Percentiles rank a stretch among this genome's conserved stretches.
Evolutionary conservation across 2,329 filamentous ascomycete species (phyloP).

Genomic region (Diaporthe caulivora): DNA sequence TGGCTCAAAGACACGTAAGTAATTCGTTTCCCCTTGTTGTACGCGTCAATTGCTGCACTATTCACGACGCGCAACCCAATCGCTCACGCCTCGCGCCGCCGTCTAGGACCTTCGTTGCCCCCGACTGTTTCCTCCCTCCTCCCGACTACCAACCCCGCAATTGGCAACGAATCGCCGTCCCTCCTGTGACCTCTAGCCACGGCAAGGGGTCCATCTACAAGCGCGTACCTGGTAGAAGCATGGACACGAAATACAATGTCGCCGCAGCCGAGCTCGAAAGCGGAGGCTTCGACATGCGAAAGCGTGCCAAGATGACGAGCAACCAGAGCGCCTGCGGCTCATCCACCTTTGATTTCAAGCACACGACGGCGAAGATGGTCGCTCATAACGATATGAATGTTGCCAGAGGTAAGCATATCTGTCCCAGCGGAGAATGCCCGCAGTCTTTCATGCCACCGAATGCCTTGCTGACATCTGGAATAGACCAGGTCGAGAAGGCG

Average conservation of each 20-base stretch:
- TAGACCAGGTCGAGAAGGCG: constrained; percentile 32
- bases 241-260: constrained; percentile 39
- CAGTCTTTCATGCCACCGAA: not conserved
- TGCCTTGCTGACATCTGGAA: not conserved
- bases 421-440: no score
- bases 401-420: constrained; percentile 45
- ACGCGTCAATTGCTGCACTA: not conserved
- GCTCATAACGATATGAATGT: constrained; percentile 41
- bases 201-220: constrained; percentile 49
- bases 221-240: constrained; percentile 41
- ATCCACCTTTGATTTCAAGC: constrained; percentile 47
- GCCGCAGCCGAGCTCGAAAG: constrained; percentile 49
- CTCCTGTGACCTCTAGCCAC: constrained; percentile 36
- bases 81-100: constrained; percentile 1
- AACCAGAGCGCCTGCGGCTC: constrained; percentile 51
- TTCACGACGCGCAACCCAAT: not conserved
- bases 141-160: constrained; percentile 39
- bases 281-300: constrained; percentile 50
- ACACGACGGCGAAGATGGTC: not conserved
- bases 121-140: constrained; percentile 44
- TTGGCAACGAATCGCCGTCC: constrained; percentile 50
- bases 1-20: constrained; percentile 38
- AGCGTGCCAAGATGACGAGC: constrained; percentile 47
- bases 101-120: constrained; percentile 42
- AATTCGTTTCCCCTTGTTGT: not conserved